These are phyloP conservation scores for Wickerhamomyces ciferrii DNA, from an alignment of 805 yeast species.

Conservation along the genomic window DNA sequence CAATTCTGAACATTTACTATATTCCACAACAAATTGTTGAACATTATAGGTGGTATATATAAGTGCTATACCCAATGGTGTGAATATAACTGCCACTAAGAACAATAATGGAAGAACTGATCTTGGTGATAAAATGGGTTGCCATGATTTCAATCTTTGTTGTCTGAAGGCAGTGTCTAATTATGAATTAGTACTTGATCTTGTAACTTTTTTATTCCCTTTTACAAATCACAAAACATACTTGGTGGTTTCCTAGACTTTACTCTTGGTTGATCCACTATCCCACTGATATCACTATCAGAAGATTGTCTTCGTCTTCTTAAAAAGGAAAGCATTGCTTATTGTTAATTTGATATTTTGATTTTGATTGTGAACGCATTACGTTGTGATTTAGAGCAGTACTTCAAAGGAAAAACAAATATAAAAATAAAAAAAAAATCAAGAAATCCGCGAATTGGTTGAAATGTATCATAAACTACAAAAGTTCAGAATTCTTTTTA, in stretches of 20 bases:
- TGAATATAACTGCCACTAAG: constrained; percentile 69
- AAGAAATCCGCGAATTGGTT: too few species aligned
- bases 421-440: too few species aligned
- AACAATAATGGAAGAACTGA: constrained; percentile 84
- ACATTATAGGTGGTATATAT: constrained; percentile 74
- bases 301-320: constrained; percentile 19
- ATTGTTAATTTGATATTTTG: too few species aligned
- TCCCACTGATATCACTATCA: constrained; percentile 23
- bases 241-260: constrained; percentile 52
- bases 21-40: constrained; percentile 69
- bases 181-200: constrained; percentile 25
- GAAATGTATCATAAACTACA: too few species aligned
- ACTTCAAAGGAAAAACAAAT: too few species aligned
- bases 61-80: constrained; percentile 88
- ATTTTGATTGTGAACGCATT: too few species aligned
- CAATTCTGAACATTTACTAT: constrained; percentile 57
- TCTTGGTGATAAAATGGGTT: constrained; percentile 87
- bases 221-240: too few species aligned
- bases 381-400: too few species aligned
- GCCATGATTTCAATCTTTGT: constrained; percentile 59
- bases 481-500: too few species aligned
- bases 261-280: constrained; percentile 21
- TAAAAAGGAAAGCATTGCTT: constrained; percentile 15
- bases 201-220: too few species aligned
- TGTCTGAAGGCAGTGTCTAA: constrained; percentile 73